Evolutionary conservation across 2,329 filamentous ascomycete species (phyloP).

Genomic region (Arthrocladium fulminans): DNA sequence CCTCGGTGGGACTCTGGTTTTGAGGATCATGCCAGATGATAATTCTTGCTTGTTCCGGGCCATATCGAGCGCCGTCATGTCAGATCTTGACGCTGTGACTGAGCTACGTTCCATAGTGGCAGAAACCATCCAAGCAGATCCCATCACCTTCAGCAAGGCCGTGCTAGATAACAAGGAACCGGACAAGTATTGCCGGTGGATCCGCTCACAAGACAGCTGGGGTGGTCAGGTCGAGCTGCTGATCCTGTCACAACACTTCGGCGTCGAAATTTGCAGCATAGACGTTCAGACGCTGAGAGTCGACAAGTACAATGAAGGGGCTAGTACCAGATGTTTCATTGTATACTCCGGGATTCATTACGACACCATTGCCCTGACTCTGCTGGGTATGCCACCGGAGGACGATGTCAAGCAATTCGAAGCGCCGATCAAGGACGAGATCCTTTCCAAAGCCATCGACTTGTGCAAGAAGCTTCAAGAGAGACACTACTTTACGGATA

Average conservation of each 20-base stretch:
- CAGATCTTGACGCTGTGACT: conserved; percentile 56
- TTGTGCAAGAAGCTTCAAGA: conserved; percentile 59
- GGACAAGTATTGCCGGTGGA: conserved; percentile 70
- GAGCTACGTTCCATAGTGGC: conserved; percentile 71
- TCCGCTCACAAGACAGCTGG: conserved; percentile 74
- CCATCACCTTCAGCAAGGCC: conserved; percentile 63
- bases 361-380: conserved; percentile 73
- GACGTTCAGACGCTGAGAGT: conserved; percentile 63
- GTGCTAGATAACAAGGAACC: conserved; percentile 62
- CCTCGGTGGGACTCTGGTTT: conserved; percentile 52
- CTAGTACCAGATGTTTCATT: conserved; percentile 55
- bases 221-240: conserved; percentile 84
- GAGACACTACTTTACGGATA: conserved; percentile 82
- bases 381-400: conserved; percentile 56
- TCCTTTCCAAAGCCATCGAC: conserved; percentile 52
- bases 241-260: conserved; percentile 75
- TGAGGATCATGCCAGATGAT: conserved; percentile 94
- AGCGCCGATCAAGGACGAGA: conserved; percentile 41
- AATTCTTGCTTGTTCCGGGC: conserved; percentile 92
- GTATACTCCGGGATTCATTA: conserved; percentile 93
- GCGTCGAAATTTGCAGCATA: conserved; percentile 74
- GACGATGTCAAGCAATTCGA: conserved; percentile 66
- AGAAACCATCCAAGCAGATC: conserved; percentile 64
- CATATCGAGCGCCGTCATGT: conserved; percentile 69
- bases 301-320: conserved; percentile 70